Percentiles rank a stretch among this genome's conserved stretches.
Evolutionary conservation across 345 rosid species (phyloP).

Genomic region (Lenwebbia sp.): DNA sequence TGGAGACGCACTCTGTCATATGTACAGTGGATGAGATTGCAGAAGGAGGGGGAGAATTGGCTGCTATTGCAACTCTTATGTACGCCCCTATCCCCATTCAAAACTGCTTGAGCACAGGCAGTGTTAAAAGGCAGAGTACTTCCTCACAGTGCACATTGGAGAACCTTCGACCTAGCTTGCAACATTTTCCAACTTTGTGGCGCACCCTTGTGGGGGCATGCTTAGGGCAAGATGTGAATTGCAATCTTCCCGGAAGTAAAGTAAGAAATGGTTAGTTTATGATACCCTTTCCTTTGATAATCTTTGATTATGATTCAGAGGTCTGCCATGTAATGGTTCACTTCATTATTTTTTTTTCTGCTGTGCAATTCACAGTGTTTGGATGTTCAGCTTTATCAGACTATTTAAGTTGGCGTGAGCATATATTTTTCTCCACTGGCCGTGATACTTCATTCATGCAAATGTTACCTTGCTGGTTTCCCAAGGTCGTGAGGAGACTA

Average conservation of each 20-base stretch:
- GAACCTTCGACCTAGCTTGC: slow-evolving; percentile 69
- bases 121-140: slow-evolving; percentile 67
- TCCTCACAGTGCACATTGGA: slow-evolving; percentile 91
- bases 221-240: slow-evolving; percentile 51
- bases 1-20: slow-evolving; percentile 55
- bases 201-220: slow-evolving; percentile 69
- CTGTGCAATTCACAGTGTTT: background rate
- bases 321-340: slow-evolving; percentile 1
- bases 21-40: slow-evolving; percentile 89
- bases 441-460: slow-evolving; percentile 90
- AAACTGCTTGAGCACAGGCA: slow-evolving; percentile 59
- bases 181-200: slow-evolving; percentile 82
- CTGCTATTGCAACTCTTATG: slow-evolving; percentile 96
- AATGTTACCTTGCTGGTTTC: slow-evolving; percentile 98
- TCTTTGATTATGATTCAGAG: slow-evolving; percentile 27
- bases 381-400: slow-evolving; percentile 50
- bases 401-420: slow-evolving; percentile 88
- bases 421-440: slow-evolving; percentile 73
- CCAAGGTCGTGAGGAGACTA: slow-evolving; percentile 78
- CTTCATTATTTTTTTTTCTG: background rate
- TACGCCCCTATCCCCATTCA: slow-evolving; percentile 67
- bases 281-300: background rate
- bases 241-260: slow-evolving; percentile 36
- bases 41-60: slow-evolving; percentile 93
- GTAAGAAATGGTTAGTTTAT: slow-evolving; percentile 51